Evolutionary conservation across 768 basidiomycete genomes (phyloP), one percentile per base, ranked within the genome.

Genomic region (Leccinum subgranulosum): DNA sequence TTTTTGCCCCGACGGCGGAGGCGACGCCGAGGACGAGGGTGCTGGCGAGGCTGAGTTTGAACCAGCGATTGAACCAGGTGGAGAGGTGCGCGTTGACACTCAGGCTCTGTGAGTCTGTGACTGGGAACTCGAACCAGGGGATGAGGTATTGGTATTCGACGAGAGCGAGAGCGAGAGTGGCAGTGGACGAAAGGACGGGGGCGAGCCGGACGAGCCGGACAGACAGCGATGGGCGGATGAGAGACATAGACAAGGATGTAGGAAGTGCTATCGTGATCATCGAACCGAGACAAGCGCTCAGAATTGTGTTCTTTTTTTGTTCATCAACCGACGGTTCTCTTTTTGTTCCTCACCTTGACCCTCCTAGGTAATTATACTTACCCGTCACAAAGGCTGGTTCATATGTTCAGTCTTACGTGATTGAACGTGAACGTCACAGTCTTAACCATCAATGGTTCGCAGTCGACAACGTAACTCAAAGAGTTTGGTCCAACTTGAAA

Each of bases 161-260:
- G 23, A 45, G 8, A 12, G 59, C 58, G 34, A 51, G 9, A 48
- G 54, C 48, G 29, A 48, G 33, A 14, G 58, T 48, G 4, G 55
- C 54, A 1, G 55, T 52, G 31, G 58, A 55, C 8, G 58, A 52
- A 11, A 60, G 25, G 8, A 60, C 55, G 8, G 59, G 55, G 28
- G 28, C 48, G 4, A 49, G n/a, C 2, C 25, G 48, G 8, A 49
- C 28, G 27, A 49, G 8, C 10, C 15, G 48, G 43, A 19, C n/a
- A 9, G n/a, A 12, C 1, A 39, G 39, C 17, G 39, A 17, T n/a
- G 39, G n/a, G 9, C 39, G 39, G 39, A 39, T 39, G n/a, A 39
- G 39, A 39, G 39, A 39, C 39, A 39, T n/a, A 10, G 39, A 36
- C 34, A 15, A 7, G 34, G 34, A 36, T 36, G 15, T 15, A 17